Evolutionary conservation across 306 rosid species (phyloP), one percentile per base, ranked within the genome.

Genomic region (Dryas alaskensis): DNA sequence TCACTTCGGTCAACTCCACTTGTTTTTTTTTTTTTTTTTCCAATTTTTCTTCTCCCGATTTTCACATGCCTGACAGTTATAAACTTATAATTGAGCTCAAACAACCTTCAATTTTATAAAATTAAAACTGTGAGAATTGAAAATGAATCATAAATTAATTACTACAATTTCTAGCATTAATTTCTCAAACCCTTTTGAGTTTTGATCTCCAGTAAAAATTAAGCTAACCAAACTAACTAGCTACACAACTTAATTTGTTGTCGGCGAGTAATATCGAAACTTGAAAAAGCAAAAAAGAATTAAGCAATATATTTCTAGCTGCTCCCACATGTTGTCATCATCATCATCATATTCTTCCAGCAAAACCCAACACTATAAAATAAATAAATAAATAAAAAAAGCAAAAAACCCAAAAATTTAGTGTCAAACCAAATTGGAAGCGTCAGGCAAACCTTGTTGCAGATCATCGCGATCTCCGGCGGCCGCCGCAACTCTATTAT

Each of bases 401-500:
- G 19, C 25, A 48, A 10, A 59, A 27, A 49, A 13, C 16, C 4
- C 43, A 49, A 17, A 6, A 37, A 65, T 51, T 10, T 31, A 62
- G 31, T 52, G 61, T 86, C 83, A 88, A 73, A 90, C 92, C 83
- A 79, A 65, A 55, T 55, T 67, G 17, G 89, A 40, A n/a, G 83
- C 79, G 64, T 86, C 90, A 4, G 80, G 84, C 67, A 60, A 67
- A 72, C 84, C 79, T 72, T 75, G 89, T 49, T 74, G 88, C 22
- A 8, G 49, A 69, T 83, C 87, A 65, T 62, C 76, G 13, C 45
- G 60, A 3, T 75, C 73, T 76, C 88, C 57, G 16, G 31, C 58
- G 19, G 66, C 73, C 65, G 79, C 65, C 50, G 72, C 76, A 4
- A 75, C 17, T 57, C 57, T 19, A 40, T 27, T 74, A 17, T 50